A percentile compares a stretch with the other conserved stretches of the same genome.
Evolutionary conservation across 352 stramenopile species (phyloP).

Genomic region (Phytophthora fragariae): DNA sequence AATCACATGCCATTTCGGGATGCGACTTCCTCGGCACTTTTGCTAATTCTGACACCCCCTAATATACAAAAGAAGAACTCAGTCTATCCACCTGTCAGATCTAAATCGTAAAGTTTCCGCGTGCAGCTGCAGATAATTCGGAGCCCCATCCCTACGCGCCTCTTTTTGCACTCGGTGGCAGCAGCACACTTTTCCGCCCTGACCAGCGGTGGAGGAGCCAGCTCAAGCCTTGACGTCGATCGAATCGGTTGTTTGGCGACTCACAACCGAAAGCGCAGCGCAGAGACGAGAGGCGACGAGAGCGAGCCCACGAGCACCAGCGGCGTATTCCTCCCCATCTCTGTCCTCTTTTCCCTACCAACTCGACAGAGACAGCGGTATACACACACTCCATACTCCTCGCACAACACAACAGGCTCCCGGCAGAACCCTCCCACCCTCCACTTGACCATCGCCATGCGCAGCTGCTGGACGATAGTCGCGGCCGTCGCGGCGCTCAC

Average conservation of each 20-base stretch:
- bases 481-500: conserved; percentile 10
- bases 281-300: conserved; percentile 1
- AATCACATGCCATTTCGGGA: no score
- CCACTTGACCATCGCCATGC: conserved; percentile 16
- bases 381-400: background rate
- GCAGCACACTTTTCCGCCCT: background rate
- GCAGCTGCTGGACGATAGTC: conserved; percentile 17
- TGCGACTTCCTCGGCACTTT: no score
- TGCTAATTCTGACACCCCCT: no score
- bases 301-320: background rate
- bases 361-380: background rate
- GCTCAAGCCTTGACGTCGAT: conserved; percentile 2
- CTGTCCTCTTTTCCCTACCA: background rate
- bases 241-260: background rate
- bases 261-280: conserved; percentile 15
- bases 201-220: background rate
- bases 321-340: conserved; percentile 21
- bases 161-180: conserved; percentile 1
- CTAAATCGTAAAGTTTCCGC: background rate
- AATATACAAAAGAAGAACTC: no score
- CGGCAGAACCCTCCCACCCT: background rate
- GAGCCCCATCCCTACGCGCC: conserved; percentile 6
- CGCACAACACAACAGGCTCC: conserved; percentile 20
- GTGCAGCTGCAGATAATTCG: conserved; percentile 2
- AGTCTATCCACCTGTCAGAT: background rate